Evolutionary conservation across 2,329 filamentous ascomycete species (phyloP).

Genomic region (Sporothrix dimorphospora): DNA sequence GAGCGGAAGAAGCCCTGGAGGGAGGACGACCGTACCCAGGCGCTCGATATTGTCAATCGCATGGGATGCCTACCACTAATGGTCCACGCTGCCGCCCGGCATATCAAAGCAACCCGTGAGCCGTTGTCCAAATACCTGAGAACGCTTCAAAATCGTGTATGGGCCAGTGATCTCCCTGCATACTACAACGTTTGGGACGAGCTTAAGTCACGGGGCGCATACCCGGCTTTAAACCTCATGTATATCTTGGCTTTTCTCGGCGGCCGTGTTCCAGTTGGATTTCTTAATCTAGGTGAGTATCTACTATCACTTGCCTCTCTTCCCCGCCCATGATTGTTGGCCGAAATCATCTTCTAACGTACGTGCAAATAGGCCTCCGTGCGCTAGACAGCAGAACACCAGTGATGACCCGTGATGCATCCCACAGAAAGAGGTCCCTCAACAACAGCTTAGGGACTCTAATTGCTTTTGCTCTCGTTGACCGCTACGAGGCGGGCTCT

Average conservation of each 20-base stretch:
- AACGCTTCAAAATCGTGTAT: slow-evolving; percentile 59
- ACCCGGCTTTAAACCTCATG: slow-evolving; percentile 65
- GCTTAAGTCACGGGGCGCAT: slow-evolving; percentile 50
- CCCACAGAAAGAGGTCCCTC: slow-evolving; percentile 43
- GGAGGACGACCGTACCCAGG: slow-evolving; percentile 58
- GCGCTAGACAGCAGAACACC: slow-evolving; percentile 52
- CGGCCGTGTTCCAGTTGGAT: slow-evolving; percentile 66
- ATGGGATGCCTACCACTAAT: slow-evolving; percentile 69
- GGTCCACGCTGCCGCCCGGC: slow-evolving; percentile 67
- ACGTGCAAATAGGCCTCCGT: slow-evolving; percentile 45
- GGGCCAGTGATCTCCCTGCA: slow-evolving; percentile 53
- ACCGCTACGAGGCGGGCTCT: slow-evolving; percentile 52
- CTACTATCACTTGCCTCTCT: neutral
- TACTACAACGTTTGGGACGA: slow-evolving; percentile 55
- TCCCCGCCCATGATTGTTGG: neutral
- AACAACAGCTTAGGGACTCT: slow-evolving; percentile 55
- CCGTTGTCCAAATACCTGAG: slow-evolving; percentile 64
- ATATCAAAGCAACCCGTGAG: slow-evolving; percentile 63
- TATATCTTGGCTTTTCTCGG: slow-evolving; percentile 67
- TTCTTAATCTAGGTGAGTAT: slow-evolving; percentile 59
- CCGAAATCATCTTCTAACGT: neutral
- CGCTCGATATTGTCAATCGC: slow-evolving; percentile 63
- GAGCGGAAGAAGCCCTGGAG: slow-evolving; percentile 59
- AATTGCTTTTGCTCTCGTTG: slow-evolving; percentile 56
- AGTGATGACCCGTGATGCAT: slow-evolving; percentile 49